Conservation (phyloP, 139 green algal species). For the Closterium sp. region DNA sequence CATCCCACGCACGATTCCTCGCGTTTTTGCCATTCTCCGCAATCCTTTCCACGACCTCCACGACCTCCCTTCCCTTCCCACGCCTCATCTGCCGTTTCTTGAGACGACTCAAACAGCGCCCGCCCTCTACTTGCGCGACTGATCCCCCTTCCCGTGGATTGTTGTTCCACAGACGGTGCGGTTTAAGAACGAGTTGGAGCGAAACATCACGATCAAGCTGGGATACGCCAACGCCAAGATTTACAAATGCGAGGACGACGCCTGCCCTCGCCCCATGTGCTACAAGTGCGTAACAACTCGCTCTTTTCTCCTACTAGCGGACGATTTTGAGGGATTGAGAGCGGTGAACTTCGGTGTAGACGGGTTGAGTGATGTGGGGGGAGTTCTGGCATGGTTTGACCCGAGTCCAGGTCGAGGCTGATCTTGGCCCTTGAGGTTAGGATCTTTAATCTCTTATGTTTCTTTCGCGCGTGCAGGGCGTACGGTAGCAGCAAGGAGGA, state of each 20-base stretch:
- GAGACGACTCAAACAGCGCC: too few species aligned
- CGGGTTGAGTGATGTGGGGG: not conserved
- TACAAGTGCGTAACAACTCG: slow-evolving; percentile 46
- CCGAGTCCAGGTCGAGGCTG: not conserved
- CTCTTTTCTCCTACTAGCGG: too few species aligned
- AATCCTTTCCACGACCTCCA: not conserved
- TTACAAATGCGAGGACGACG: slow-evolving; percentile 83
- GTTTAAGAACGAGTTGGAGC: slow-evolving; percentile 99
- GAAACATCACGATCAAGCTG: slow-evolving; percentile 99
- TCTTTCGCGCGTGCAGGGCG: slow-evolving; percentile 54
- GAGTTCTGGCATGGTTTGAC: not conserved
- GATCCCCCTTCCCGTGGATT: not conserved
- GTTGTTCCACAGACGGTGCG: slow-evolving; percentile 83
- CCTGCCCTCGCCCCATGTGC: slow-evolving; percentile 77
- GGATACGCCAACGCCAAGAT: slow-evolving; percentile 99
- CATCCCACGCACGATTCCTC: not conserved
- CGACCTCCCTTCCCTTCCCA: not conserved
- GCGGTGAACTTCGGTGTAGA: not conserved
- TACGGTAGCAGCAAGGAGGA: slow-evolving; percentile 92
- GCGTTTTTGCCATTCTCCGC: too few species aligned
- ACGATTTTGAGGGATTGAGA: too few species aligned
- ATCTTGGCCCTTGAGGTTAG: not conserved
- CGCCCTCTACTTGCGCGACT: not conserved
- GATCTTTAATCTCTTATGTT: not conserved
- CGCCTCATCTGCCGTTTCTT: too few species aligned